Evolutionary conservation across 768 basidiomycete genomes (phyloP).

Genomic region (Agrocybe chaxingu): DNA sequence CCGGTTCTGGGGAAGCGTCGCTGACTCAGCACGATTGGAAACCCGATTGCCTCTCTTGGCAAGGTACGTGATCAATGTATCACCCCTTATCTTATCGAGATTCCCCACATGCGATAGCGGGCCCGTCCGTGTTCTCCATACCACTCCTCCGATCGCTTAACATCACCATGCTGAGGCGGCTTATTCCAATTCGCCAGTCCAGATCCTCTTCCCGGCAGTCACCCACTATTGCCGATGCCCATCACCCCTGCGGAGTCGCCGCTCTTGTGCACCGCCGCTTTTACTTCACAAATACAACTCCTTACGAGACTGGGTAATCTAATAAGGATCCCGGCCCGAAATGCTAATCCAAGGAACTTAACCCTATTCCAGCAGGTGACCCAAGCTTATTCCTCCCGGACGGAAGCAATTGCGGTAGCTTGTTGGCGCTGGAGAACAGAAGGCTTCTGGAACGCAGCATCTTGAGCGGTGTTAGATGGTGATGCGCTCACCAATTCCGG

Average conservation of each 20-base stretch:
- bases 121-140: not conserved
- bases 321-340: conserved; percentile 14
- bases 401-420: conserved; percentile 13
- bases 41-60: conserved; percentile 7
- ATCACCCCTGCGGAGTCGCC: too few species aligned
- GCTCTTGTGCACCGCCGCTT: too few species aligned
- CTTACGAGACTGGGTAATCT: not conserved
- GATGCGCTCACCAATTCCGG: conserved; percentile 13
- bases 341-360: conserved; percentile 6
- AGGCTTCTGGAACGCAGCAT: conserved; percentile 14
- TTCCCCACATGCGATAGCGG: conserved; percentile 2
- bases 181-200: too few species aligned
- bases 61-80: conserved; percentile 18
- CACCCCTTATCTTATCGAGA: conserved; percentile 17
- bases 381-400: conserved; percentile 18
- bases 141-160: too few species aligned
- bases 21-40: conserved; percentile 1
- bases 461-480: conserved; percentile 18
- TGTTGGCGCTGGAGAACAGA: not conserved
- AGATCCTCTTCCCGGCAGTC: too few species aligned
- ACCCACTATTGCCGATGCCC: too few species aligned
- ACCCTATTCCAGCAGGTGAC: conserved; percentile 8
- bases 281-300: not conserved
- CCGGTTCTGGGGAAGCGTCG: conserved; percentile 31
- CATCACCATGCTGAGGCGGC: too few species aligned